Conservation (phyloP, 108 stramenopile species). For the Seminavis robusta region DNA sequence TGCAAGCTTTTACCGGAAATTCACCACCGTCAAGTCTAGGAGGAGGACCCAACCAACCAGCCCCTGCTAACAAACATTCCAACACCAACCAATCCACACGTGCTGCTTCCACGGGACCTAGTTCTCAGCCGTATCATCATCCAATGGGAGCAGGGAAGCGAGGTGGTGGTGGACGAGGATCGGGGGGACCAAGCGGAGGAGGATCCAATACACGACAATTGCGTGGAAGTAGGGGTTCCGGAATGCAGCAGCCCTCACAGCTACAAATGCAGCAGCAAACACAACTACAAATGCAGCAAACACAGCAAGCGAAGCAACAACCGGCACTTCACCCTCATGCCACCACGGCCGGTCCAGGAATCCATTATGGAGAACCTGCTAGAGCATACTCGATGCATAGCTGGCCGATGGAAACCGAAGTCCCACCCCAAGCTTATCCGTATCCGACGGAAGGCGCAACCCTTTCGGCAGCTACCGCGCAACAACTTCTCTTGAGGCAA, state of each 20-base stretch:
- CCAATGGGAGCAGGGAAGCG: slow-evolving; percentile 3
- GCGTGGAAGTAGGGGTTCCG: no score
- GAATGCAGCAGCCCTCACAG: no score
- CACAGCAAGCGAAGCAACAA: slow-evolving; percentile 7
- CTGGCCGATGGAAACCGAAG: no score
- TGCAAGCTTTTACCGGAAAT: slow-evolving; percentile 3
- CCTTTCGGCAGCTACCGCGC: slow-evolving; percentile 22
- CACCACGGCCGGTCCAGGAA: slow-evolving; percentile 15
- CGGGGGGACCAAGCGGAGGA: no score
- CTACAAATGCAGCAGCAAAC: no score
- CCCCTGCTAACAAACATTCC: slow-evolving; percentile 6
- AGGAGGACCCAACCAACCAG: slow-evolving; percentile 1
- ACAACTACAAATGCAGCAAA: no score
- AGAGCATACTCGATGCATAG: slow-evolving; percentile 14
- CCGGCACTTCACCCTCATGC: slow-evolving; percentile 17
- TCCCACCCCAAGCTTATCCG: slow-evolving; percentile 10
- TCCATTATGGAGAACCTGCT: slow-evolving; percentile 18
- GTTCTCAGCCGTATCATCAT: slow-evolving; percentile 4
- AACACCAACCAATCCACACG: no score
- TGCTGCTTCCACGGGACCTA: background rate
- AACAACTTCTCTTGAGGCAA: slow-evolving; percentile 26
- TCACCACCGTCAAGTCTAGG: slow-evolving; percentile 7
- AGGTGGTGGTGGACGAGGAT: slow-evolving; percentile 12
- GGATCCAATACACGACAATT: no score
- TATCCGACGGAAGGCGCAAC: slow-evolving; percentile 10